These are phyloP conservation scores for Hericium rajendrae DNA, from an alignment of 768 basidiomycete species.

Conservation along the genomic window DNA sequence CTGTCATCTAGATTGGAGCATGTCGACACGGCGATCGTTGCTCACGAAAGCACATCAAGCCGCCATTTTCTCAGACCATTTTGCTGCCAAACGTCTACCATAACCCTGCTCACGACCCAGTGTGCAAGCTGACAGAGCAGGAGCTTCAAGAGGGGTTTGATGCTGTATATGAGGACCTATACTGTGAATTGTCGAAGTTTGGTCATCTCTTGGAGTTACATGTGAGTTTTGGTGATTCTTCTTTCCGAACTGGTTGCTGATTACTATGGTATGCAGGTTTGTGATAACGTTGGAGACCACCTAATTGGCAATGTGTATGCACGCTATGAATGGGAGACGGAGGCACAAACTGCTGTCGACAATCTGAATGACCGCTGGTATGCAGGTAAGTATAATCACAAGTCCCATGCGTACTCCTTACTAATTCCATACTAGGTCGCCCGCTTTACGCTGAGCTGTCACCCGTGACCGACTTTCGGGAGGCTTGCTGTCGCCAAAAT, in stretches of 20 bases:
- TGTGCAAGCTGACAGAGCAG: conserved; percentile 79
- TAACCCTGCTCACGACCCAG: conserved; percentile 90
- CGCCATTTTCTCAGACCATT: conserved; percentile 95
- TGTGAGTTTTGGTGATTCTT: conserved; percentile 35
- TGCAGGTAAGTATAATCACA: conserved; percentile 55
- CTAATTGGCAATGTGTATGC: conserved; percentile 97
- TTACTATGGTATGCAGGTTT: conserved; percentile 44
- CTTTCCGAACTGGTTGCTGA: neutral
- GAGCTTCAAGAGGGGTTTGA: conserved; percentile 89
- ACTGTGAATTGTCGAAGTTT: conserved; percentile 90
- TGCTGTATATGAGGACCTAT: conserved; percentile 91
- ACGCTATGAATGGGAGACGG: conserved; percentile 97
- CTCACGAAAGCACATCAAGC: conserved; percentile 96
- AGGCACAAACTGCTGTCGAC: conserved; percentile 89
- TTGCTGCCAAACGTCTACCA: conserved; percentile 96
- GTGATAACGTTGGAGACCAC: conserved; percentile 99
- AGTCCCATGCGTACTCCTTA: neutral
- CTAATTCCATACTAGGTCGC: conserved; percentile 43
- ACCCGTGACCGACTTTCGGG: conserved; percentile 97
- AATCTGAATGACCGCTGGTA: conserved; percentile 96
- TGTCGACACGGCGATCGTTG: conserved; percentile 98
- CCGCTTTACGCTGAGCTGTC: conserved; percentile 96
- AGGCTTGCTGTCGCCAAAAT: conserved; percentile 97
- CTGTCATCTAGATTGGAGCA: conserved; percentile 72
- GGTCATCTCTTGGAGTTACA: conserved; percentile 94